These are phyloP conservation scores for Lasiosphaeria miniovina DNA, from an alignment of 495 filamentous ascomycete genomes.

Conservation along the genomic window DNA sequence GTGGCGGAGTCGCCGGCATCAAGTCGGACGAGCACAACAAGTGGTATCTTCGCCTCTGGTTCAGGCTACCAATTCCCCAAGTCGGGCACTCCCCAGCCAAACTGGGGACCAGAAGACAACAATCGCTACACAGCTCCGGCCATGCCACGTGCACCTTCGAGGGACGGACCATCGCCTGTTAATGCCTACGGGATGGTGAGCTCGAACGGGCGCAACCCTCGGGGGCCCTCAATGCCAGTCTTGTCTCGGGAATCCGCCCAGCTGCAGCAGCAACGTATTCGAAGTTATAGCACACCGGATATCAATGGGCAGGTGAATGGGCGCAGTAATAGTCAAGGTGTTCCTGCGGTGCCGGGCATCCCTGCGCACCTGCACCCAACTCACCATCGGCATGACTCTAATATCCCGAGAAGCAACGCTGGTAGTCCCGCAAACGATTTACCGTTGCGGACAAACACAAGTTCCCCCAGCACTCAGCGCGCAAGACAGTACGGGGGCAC, in stretches of 20 bases:
- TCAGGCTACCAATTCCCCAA: conserved; percentile 73
- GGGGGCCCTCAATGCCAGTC: conserved; percentile 79
- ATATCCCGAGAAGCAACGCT: conserved; percentile 51
- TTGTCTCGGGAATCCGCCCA: conserved; percentile 57
- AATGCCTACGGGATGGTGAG: conserved; percentile 52
- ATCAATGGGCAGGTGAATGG: conserved; percentile 48
- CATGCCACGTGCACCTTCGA: conserved; percentile 70
- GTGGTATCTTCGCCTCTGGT: conserved; percentile 58
- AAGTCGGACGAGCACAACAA: conserved; percentile 67
- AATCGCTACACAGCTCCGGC: conserved; percentile 86
- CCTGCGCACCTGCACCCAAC: conserved; percentile 54
- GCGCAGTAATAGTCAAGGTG: conserved; percentile 30
- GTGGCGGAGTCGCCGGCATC: conserved; percentile 78
- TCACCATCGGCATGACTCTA: conserved; percentile 46
- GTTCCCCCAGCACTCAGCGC: conserved; percentile 50
- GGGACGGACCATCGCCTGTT: conserved; percentile 65
- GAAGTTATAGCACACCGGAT: conserved; percentile 63
- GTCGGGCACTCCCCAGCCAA: conserved; percentile 58
- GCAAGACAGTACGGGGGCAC: conserved; percentile 33
- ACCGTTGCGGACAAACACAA: conserved; percentile 50
- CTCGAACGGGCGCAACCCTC: conserved; percentile 59
- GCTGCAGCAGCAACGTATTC: conserved; percentile 55
- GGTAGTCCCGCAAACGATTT: conserved; percentile 52
- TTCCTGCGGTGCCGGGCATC: conserved; percentile 56
- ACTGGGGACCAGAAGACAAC: conserved; percentile 62